These are phyloP conservation scores for Trametes punicea DNA, from an alignment of 768 basidiomycete genomes.

Conservation along the genomic window DNA sequence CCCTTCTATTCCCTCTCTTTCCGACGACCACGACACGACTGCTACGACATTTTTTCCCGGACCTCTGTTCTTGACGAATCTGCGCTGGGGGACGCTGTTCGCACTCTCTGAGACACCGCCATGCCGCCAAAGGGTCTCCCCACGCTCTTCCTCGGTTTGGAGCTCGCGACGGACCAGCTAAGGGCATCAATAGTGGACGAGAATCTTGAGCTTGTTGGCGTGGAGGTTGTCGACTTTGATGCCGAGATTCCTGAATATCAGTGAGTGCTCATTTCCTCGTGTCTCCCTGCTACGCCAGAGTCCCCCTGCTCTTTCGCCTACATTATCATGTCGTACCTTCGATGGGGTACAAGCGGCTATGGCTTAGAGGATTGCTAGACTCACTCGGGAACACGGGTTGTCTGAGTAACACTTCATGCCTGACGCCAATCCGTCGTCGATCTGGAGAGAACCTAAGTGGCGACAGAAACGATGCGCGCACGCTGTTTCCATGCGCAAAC, in stretches of 20 bases:
- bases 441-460: too few species aligned
- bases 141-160: slow-evolving; percentile 79
- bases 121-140: slow-evolving; percentile 40
- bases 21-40: slow-evolving; percentile 23
- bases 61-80: slow-evolving; percentile 7
- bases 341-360: too few species aligned
- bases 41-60: slow-evolving; percentile 14
- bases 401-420: too few species aligned
- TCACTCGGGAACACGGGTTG: too few species aligned
- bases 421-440: too few species aligned
- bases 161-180: slow-evolving; percentile 81
- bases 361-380: too few species aligned
- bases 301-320: background rate
- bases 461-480: too few species aligned
- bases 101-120: slow-evolving; percentile 8
- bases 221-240: slow-evolving; percentile 83
- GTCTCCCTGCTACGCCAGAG: background rate
- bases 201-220: slow-evolving; percentile 74
- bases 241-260: slow-evolving; percentile 75
- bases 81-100: background rate
- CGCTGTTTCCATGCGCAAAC: too few species aligned
- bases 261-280: slow-evolving; percentile 46
- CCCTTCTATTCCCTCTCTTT: slow-evolving; percentile 11
- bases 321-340: background rate
- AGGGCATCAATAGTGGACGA: slow-evolving; percentile 83